phyloP scores from a whole-genome alignment of 768 basidiomycete species.

The Amanita rubescens region DNA sequence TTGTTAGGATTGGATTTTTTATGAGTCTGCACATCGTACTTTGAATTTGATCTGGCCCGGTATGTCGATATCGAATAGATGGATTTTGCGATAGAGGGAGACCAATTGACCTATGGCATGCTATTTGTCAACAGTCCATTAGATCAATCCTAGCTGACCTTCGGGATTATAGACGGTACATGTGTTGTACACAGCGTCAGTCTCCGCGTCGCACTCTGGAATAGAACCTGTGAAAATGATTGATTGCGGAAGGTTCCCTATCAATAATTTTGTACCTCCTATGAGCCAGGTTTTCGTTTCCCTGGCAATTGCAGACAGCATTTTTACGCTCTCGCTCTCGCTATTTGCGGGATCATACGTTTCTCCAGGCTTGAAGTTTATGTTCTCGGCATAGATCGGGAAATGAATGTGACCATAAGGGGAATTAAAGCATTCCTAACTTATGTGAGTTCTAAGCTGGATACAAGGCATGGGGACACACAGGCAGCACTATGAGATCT shows the following conservation, averaged over 20 bases:
- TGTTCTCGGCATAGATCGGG: conserved; percentile 75
- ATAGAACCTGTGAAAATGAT: conserved; percentile 67
- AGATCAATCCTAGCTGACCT: conserved; percentile 31
- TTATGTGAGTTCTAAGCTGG: background rate
- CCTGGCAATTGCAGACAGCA: conserved; percentile 77
- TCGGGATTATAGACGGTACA: conserved; percentile 84
- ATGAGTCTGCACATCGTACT: conserved; percentile 28
- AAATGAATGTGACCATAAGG: conserved; percentile 79
- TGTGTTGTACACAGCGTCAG: conserved; percentile 83
- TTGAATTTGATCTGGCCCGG: conserved; percentile 88
- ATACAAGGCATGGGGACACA: conserved; percentile 24
- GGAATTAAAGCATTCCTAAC: conserved; percentile 83
- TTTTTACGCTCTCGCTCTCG: conserved; percentile 69
- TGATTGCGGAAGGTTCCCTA: background rate
- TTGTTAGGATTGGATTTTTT: background rate
- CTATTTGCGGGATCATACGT: conserved; percentile 49
- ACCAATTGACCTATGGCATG: conserved; percentile 64
- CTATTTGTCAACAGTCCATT: conserved; percentile 7
- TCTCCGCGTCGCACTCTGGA: conserved; percentile 65
- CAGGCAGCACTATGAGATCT: conserved; percentile 79
- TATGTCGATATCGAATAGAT: conserved; percentile 97
- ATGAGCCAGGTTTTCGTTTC: conserved; percentile 82
- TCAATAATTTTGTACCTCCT: conserved; percentile 51
- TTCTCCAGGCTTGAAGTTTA: conserved; percentile 52
- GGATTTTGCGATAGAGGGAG: conserved; percentile 87